phyloP scores from a whole-genome alignment of 768 basidiomycete species.

The Boletus reticuloceps region DNA sequence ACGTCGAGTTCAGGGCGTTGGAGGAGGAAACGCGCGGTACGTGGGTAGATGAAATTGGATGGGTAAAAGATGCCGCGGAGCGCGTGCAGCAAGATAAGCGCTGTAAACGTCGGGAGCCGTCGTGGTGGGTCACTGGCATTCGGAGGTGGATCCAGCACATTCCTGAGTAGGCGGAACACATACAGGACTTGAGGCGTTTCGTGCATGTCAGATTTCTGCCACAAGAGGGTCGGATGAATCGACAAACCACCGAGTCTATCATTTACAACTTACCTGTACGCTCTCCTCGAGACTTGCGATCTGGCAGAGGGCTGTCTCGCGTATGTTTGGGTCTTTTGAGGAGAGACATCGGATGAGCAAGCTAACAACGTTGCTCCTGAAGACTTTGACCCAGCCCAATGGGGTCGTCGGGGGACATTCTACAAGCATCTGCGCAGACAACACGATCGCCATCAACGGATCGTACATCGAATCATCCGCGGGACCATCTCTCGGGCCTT shows the following conservation, averaged over 20 bases:
- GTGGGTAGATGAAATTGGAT: constrained; percentile 83
- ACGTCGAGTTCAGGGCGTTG: constrained; percentile 82
- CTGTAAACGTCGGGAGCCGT: constrained; percentile 73
- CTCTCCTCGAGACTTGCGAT: constrained; percentile 58
- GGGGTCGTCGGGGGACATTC: constrained; percentile 57
- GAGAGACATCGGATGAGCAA: constrained; percentile 73
- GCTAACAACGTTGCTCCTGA: constrained; percentile 76
- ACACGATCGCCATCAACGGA: constrained; percentile 67
- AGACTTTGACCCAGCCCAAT: constrained; percentile 77
- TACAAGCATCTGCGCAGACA: constrained; percentile 65
- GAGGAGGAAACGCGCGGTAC: constrained; percentile 83
- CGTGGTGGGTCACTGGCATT: constrained; percentile 50
- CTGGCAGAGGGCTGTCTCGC: constrained; percentile 59
- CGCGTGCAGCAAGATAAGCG: constrained; percentile 81
- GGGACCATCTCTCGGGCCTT: constrained; percentile 13
- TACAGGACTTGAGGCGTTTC: constrained; percentile 74
- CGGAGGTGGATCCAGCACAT: constrained; percentile 6
- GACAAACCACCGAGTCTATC: background rate
- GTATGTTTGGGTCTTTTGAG: constrained; percentile 56
- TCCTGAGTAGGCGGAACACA: constrained; percentile 48
- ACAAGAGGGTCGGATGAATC: background rate
- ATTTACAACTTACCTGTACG: constrained; percentile 53
- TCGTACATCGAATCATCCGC: constrained; percentile 62
- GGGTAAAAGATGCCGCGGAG: constrained; percentile 84
- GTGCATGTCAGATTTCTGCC: constrained; percentile 63